These are phyloP conservation scores for Simplicillium aogashimaense DNA, from an alignment of 2,329 filamentous ascomycete species.

Conservation along the genomic window DNA sequence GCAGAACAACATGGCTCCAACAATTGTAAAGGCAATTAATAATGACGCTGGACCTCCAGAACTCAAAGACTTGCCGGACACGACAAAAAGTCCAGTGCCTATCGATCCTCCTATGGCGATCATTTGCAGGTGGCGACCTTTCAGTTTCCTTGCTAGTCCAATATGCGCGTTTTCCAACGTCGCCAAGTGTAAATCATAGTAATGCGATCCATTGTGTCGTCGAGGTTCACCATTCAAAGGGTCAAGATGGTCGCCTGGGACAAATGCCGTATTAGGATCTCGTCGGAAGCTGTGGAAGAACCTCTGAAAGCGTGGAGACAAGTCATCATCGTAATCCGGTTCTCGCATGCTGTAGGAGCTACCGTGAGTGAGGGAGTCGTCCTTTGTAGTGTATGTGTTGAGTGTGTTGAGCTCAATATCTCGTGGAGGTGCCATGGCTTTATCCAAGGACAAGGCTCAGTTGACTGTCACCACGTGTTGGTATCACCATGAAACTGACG, in stretches of 20 bases:
- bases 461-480: too few relatives aligned
- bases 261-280: constrained; percentile 41
- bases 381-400: constrained; percentile 45
- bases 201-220: constrained; percentile 30
- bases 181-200: constrained; percentile 46
- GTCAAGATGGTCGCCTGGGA: constrained; percentile 25
- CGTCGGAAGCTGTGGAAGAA: constrained; percentile 55
- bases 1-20: constrained; percentile 83
- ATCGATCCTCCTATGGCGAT: constrained; percentile 94
- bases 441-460: too few relatives aligned
- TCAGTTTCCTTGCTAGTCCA: constrained; percentile 66
- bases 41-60: constrained; percentile 70
- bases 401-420: constrained; percentile 48
- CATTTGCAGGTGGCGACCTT: constrained; percentile 87
- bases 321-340: constrained; percentile 30
- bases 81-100: constrained; percentile 79
- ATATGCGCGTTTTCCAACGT: constrained; percentile 68
- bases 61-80: constrained; percentile 62
- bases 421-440: constrained; percentile 25
- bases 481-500: too few relatives aligned
- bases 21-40: constrained; percentile 66
- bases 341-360: constrained; percentile 43
- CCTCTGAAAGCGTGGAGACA: constrained; percentile 24
- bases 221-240: not conserved
- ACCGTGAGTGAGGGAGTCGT: constrained; percentile 42